Evolutionary conservation across 2,329 filamentous ascomycete genomes (phyloP), one percentile per base, ranked within the genome.

Genomic region (Myriosclerotinia scirpicola): DNA sequence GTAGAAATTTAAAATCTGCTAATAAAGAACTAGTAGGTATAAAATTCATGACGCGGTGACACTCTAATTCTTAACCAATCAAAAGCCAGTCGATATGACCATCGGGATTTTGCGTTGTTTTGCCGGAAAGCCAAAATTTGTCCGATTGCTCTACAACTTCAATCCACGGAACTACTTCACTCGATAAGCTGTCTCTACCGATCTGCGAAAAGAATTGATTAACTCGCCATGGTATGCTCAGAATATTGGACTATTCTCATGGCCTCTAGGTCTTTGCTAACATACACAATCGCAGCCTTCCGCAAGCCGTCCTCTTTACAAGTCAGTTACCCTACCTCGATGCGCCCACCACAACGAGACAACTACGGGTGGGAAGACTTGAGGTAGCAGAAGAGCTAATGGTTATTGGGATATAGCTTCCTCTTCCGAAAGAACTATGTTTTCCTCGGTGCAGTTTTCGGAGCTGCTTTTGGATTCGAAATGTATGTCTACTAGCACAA

Each of bases 371-470:
- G n/a, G 34, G 40, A 54, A 26, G 22, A 54, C 20, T 14, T 48
- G 46, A 22, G 22, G 22, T 17, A 17, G 36, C 14, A 38, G 9
- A 44, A 64, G 65, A 4, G 59, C 74, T 75, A 61, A 73, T 55
- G 38, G 9, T 40, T 34, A 17, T 55, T 5, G 53, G 2, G 5
- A 48, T 69, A 72, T 80, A 98, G 95, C 84, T 80, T 87, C 77
- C 76, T 98, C 74, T 89, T 98, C 84, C 89, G 90, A 80, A 89
- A 86, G 78, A 99, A 99, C 85, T 90, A 85, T 75, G 84, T 90
- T 79, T 97, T 97, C 87, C 84, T 99, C 76, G 89, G 87, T 73
- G 85, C 88, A 71, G 91, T 99, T 78, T 99, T 99, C 79, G 86
- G 83, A 73, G 85, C 87, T 73, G 94, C 93, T 73, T 99, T 99